Evolutionary conservation across 305 asterid genomes (phyloP).

Genomic region (Salvia sclarea): DNA sequence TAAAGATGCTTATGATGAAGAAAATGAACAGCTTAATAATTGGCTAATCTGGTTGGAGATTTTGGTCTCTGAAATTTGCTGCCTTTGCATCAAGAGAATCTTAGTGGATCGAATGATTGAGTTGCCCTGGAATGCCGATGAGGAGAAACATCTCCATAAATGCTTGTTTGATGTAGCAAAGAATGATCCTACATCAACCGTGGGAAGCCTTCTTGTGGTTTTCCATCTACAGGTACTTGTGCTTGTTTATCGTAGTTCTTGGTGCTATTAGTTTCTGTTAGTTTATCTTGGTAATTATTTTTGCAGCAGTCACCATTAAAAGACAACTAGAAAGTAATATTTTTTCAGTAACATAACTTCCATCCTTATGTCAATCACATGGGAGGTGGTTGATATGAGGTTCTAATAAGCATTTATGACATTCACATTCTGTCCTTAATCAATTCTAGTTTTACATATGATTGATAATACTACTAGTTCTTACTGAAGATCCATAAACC

Average conservation of each 20-base stretch:
- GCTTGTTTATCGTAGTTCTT: not conserved
- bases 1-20: slow-evolving; percentile 46
- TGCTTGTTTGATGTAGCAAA: slow-evolving; percentile 69
- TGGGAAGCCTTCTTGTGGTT: slow-evolving; percentile 94
- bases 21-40: slow-evolving; percentile 45
- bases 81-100: slow-evolving; percentile 76
- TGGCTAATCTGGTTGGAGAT: slow-evolving; percentile 78
- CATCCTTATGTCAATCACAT: not conserved
- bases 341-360: not conserved
- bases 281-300: not conserved
- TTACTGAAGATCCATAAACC: not conserved
- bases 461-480: not conserved
- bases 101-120: slow-evolving; percentile 88
- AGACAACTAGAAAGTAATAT: slow-evolving; percentile 9
- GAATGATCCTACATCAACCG: slow-evolving; percentile 63
- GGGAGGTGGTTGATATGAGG: slow-evolving; percentile 15
- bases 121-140: slow-evolving; percentile 88
- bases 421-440: not conserved
- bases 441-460: not conserved
- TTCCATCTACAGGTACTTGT: slow-evolving; percentile 83
- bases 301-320: not conserved
- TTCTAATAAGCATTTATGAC: not conserved
- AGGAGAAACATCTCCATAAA: slow-evolving; percentile 86
- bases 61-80: slow-evolving; percentile 83
- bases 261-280: slow-evolving; percentile 15